Evolutionary conservation across 2,329 filamentous ascomycete species (phyloP).

Genomic region (Fusarium concolor): DNA sequence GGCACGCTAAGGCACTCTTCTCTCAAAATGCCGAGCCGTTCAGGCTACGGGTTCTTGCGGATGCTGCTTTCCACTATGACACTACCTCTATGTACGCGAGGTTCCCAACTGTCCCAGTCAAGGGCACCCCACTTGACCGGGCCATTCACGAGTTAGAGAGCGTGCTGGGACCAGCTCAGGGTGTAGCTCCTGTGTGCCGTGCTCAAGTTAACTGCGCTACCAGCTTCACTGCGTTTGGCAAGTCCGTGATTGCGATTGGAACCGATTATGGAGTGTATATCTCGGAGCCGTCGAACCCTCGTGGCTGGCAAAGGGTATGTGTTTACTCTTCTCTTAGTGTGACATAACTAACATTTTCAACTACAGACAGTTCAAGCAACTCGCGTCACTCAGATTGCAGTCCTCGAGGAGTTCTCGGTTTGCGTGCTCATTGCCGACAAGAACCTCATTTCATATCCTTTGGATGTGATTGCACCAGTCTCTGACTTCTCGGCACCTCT

Average conservation of each 20-base stretch:
- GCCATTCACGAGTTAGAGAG: constrained; percentile 90
- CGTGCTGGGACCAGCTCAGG: constrained; percentile 75
- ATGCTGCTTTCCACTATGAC: constrained; percentile 90
- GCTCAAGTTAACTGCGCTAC: constrained; percentile 93
- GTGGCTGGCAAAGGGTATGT: constrained; percentile 89
- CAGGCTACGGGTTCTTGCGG: constrained; percentile 88
- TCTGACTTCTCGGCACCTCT: constrained; percentile 70
- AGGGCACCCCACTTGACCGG: constrained; percentile 89
- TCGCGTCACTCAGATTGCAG: constrained; percentile 90
- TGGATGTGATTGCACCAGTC: constrained; percentile 82
- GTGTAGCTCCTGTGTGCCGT: constrained; percentile 82
- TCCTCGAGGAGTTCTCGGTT: constrained; percentile 94
- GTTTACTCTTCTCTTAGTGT: not conserved
- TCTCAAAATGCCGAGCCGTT: constrained; percentile 97
- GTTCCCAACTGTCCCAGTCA: constrained; percentile 77
- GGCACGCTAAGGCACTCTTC: constrained; percentile 87
- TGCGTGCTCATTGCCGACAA: constrained; percentile 93
- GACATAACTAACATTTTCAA: constrained; percentile 31
- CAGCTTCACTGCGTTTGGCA: constrained; percentile 85
- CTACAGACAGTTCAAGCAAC: constrained; percentile 77
- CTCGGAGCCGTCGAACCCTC: constrained; percentile 86
- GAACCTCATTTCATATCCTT: constrained; percentile 89
- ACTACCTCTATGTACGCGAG: constrained; percentile 68
- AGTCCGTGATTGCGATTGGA: constrained; percentile 90
- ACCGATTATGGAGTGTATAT: constrained; percentile 96